phyloP scores from a whole-genome alignment of 805 yeast species.

The Candida ficus region DNA sequence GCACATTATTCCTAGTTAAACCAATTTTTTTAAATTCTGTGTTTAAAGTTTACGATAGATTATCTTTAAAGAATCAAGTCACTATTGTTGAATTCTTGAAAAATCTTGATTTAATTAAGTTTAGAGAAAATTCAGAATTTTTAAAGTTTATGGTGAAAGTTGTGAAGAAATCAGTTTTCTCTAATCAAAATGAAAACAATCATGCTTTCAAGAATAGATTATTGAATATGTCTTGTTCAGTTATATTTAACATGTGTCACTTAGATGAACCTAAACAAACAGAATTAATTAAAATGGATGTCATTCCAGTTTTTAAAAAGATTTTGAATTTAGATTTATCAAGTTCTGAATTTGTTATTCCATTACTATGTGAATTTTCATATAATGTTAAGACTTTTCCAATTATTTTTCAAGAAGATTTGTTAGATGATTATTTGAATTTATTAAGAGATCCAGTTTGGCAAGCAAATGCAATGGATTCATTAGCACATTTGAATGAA shows the following conservation, averaged over 20 bases:
- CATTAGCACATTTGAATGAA: constrained; percentile 41
- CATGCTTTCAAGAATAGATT: constrained; percentile 27
- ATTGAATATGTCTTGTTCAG: constrained; percentile 37
- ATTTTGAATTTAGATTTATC: constrained; percentile 35
- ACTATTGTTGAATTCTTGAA: constrained; percentile 33
- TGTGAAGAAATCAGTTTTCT: constrained; percentile 5
- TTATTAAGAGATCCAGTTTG: constrained; percentile 43
- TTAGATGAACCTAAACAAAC: constrained; percentile 36
- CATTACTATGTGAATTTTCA: constrained; percentile 43
- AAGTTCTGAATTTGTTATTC: constrained; percentile 42
- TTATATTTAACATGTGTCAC: constrained; percentile 41
- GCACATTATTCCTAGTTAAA: constrained; percentile 35
- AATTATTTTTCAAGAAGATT: constrained; percentile 18
- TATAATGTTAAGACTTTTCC: constrained; percentile 31
- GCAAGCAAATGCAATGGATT: constrained; percentile 48
- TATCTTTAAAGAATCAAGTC: constrained; percentile 31
- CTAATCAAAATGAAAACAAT: background rate
- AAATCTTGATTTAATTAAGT: constrained; percentile 10
- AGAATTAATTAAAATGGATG: constrained; percentile 36
- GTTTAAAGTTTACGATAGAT: constrained; percentile 33
- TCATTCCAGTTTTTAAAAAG: constrained; percentile 33
- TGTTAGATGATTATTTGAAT: constrained; percentile 30
- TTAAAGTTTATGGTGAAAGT: constrained; percentile 36
- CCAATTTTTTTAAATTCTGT: constrained; percentile 41
- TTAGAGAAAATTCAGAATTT: constrained; percentile 23